phyloP scores from a whole-genome alignment of 2,329 filamentous ascomycete species.

The Simplicillium aogashimaense region DNA sequence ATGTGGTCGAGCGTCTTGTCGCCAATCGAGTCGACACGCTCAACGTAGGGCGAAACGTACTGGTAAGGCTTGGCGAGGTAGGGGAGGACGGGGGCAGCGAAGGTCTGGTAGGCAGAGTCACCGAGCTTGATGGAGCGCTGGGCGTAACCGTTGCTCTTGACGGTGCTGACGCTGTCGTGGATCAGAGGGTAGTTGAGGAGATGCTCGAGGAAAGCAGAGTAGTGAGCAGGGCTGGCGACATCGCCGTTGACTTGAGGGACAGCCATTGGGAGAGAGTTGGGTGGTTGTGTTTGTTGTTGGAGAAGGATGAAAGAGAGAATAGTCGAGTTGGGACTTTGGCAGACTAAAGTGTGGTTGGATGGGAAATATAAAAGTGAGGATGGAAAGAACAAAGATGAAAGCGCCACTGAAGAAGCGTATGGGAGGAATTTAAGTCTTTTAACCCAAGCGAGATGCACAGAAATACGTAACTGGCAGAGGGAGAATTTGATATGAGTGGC shows the following conservation, averaged over 20 bases:
- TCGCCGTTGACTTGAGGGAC: conserved; percentile 8
- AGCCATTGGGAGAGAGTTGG: conserved; percentile 3
- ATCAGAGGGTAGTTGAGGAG: conserved; percentile 77
- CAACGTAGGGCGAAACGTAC: conserved; percentile 76
- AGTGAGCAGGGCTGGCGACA: conserved; percentile 4
- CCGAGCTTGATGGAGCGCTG: conserved; percentile 72
- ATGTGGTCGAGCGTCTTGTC: conserved; percentile 61
- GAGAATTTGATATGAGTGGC: conserved; percentile 4
- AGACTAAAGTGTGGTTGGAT: not conserved
- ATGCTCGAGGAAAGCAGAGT: conserved; percentile 55
- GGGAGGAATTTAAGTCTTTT: conserved; percentile 7
- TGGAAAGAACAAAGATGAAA: not conserved
- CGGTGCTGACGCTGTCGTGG: conserved; percentile 64
- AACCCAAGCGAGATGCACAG: not conserved
- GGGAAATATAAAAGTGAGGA: not conserved
- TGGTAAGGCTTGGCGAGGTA: conserved; percentile 63
- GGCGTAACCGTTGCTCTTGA: conserved; percentile 75
- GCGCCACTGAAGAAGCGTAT: conserved; percentile 2
- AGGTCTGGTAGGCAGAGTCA: conserved; percentile 63
- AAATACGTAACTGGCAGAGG: not conserved
- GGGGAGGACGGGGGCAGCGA: conserved; percentile 70
- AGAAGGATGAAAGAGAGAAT: not conserved
- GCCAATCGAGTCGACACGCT: conserved; percentile 69
- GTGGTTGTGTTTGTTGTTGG: not conserved
- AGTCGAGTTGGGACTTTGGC: not conserved